Base-by-base conservation (phyloP, 805 yeast species). In the Hermanozyma aechmeae region DNA sequence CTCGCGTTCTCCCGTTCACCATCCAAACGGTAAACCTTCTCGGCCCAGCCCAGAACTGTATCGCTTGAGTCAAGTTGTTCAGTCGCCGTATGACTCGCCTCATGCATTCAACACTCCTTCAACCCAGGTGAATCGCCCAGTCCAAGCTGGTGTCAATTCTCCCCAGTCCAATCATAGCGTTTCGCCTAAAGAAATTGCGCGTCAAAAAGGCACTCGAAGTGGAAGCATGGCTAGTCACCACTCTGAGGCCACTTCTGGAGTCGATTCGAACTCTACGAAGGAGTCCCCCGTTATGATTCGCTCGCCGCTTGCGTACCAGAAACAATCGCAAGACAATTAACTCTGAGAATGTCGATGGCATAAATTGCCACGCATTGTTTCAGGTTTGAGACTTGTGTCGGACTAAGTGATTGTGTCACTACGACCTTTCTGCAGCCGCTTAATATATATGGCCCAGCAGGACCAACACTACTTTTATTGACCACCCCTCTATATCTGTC, bases 171-270 rank as follows among this genome's bases (percentile, higher is more conserved):
- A 50, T 1, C 56, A 39, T 31, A 51, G 49, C 1, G 35, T 48
- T 24, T 55, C 61, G 5, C 62, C 61, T 1, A 52, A 48, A 23
- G 57, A 54, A 17, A 35, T 43, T 15, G 35, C 39, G 15, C 48
- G 48, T 21, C 51, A 39, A 30, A 52, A 39, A 32, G 38, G 32
- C 15, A 17, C 32, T 12, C 24, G 10, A 8, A 18, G 21, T 18
- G 21, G 8, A 8, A 18, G 23, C 23, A n/a, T 4, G 9, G 28
- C 26, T 1, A 25, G 29, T 15, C 28, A 25, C 11, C 13, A 7
- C 4, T 25, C 29, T 7, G 29, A 25, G 2, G 11, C 17, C 8
- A 9, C 12, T 10, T 25, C 28, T 4, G 24, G 15, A 8, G 12
- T 14, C 17, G 28, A 29, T 12, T 16, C 13, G 15, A 21, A 14